Percentiles rank a stretch among this genome's conserved stretches.
phyloP scores from a whole-genome alignment of 108 stramenopile species.

The Skeletonema grethae region DNA sequence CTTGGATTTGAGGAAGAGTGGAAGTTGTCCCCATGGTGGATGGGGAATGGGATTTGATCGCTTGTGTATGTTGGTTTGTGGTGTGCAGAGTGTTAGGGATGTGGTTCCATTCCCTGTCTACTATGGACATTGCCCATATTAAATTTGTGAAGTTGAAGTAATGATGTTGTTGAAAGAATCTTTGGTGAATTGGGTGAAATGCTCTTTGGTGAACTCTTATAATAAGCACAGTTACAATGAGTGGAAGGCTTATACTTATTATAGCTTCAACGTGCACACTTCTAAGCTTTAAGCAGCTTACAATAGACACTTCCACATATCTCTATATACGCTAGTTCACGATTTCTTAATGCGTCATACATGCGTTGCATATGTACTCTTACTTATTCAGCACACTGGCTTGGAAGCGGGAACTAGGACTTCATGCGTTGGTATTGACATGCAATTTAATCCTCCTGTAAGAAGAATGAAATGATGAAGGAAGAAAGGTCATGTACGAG shows the following conservation, averaged over 20 bases:
- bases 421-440: too few relatives aligned
- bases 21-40: slow-evolving; percentile 92
- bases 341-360: too few relatives aligned
- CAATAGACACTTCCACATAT: too few relatives aligned
- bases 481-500: too few relatives aligned
- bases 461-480: too few relatives aligned
- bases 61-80: slow-evolving; percentile 85
- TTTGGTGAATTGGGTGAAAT: neutral
- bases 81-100: slow-evolving; percentile 91
- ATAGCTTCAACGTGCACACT: too few relatives aligned
- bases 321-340: too few relatives aligned
- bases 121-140: slow-evolving; percentile 90
- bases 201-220: neutral
- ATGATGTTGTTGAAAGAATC: neutral
- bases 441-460: too few relatives aligned
- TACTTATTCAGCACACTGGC: too few relatives aligned
- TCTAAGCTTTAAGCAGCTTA: too few relatives aligned
- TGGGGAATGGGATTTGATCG: slow-evolving; percentile 97
- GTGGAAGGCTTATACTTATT: neutral
- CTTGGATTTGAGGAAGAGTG: slow-evolving; percentile 88
- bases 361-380: too few relatives aligned
- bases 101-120: slow-evolving; percentile 95
- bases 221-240: neutral
- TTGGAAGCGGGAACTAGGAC: too few relatives aligned
- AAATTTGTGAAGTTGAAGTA: slow-evolving; percentile 12